These are phyloP conservation scores for Incumbomyces delicatus DNA, from an alignment of 2,329 filamentous ascomycete genomes.

Conservation along the genomic window DNA sequence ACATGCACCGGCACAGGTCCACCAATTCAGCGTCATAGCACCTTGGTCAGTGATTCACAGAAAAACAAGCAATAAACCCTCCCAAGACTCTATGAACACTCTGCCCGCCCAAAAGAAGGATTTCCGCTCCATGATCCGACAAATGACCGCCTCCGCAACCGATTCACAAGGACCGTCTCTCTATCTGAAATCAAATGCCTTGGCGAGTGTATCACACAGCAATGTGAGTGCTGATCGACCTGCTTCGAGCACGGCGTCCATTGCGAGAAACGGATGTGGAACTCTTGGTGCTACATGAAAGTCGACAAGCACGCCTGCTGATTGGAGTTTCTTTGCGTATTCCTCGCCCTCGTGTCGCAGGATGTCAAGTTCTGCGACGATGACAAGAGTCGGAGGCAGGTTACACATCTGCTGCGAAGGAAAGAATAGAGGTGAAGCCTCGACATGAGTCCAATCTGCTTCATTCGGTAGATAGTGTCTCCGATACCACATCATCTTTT, in stretches of 20 bases:
- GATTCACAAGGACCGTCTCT: neutral
- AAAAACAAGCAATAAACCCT: neutral
- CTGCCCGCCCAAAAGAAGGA: neutral
- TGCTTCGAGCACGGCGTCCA: slow-evolving; percentile 46
- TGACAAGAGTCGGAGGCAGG: slow-evolving; percentile 43
- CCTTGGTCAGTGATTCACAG: slow-evolving; percentile 7
- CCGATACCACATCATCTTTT: slow-evolving; percentile 54
- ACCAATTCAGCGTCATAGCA: slow-evolving; percentile 1
- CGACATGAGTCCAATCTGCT: slow-evolving; percentile 38
- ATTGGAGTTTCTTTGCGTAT: slow-evolving; percentile 40
- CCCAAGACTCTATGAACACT: neutral
- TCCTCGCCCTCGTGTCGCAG: slow-evolving; percentile 44
- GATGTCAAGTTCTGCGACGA: slow-evolving; percentile 49
- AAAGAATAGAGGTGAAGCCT: slow-evolving; percentile 47
- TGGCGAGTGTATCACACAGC: slow-evolving; percentile 27
- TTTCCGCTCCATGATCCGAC: slow-evolving; percentile 11
- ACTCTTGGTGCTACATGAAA: slow-evolving; percentile 45
- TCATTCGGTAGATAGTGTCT: slow-evolving; percentile 45
- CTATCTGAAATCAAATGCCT: slow-evolving; percentile 15
- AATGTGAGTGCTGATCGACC: slow-evolving; percentile 43
- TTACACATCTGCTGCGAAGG: slow-evolving; percentile 37
- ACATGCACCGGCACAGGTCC: neutral
- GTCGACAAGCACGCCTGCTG: slow-evolving; percentile 39
- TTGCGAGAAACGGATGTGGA: slow-evolving; percentile 50
- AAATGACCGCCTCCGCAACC: slow-evolving; percentile 2